Percentiles rank a stretch among this genome's conserved stretches.
Conservation (phyloP, 768 basidiomycete genomes). For the Rubroboletus satanas region DNA sequence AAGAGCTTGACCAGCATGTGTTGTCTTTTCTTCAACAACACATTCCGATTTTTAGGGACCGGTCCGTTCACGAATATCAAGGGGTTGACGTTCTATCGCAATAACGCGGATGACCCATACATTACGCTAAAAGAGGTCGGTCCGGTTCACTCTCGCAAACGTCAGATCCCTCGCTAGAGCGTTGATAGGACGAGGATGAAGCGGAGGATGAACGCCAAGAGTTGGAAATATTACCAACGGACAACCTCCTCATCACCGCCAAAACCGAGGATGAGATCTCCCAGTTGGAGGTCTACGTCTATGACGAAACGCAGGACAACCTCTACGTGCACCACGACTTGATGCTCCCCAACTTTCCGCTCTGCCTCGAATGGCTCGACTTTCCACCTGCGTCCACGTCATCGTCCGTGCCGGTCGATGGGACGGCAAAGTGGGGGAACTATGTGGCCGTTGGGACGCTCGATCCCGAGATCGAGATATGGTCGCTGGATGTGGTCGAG, state of each 20-base stretch:
- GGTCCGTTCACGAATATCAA: slow-evolving; percentile 96
- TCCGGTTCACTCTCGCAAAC: slow-evolving; percentile 20
- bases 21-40: background rate
- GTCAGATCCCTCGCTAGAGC: background rate
- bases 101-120: slow-evolving; percentile 94
- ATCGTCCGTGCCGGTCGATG: slow-evolving; percentile 31
- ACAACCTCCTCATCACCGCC: slow-evolving; percentile 88
- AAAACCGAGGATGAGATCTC: slow-evolving; percentile 98
- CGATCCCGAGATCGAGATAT: slow-evolving; percentile 98
- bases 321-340: slow-evolving; percentile 97
- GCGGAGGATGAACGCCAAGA: slow-evolving; percentile 83
- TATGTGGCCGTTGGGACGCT: slow-evolving; percentile 96
- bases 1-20: background rate
- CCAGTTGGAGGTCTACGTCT: slow-evolving; percentile 93
- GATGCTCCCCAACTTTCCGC: slow-evolving; percentile 95
- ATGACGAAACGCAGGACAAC: slow-evolving; percentile 88
- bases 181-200: slow-evolving; percentile 31
- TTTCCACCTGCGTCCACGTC: slow-evolving; percentile 69
- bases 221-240: slow-evolving; percentile 82
- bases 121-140: slow-evolving; percentile 91
- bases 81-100: slow-evolving; percentile 85
- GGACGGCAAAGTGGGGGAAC: slow-evolving; percentile 56
- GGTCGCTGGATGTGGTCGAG: slow-evolving; percentile 92
- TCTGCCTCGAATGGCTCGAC: slow-evolving; percentile 99
- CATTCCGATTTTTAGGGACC: slow-evolving; percentile 35